A percentile compares a stretch with the other conserved stretches of the same genome.
phyloP scores from a whole-genome alignment of 1,284 basidiomycete species.

The Agroathelia rolfsii region DNA sequence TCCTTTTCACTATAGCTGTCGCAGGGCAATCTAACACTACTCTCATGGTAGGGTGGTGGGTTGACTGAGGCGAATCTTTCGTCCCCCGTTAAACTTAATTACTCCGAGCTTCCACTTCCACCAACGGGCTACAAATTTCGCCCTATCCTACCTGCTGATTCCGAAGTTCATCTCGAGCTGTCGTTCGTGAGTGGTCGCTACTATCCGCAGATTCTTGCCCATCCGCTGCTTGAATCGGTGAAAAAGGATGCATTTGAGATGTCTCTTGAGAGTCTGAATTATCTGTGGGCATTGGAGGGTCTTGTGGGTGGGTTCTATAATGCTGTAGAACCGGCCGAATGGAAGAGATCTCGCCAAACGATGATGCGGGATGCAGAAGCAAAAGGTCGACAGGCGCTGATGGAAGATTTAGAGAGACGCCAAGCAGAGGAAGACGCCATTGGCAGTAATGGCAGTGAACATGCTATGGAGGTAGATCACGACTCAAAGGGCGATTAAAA shows the following conservation, averaged over 20 bases:
- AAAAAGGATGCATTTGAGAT: slow-evolving; percentile 29
- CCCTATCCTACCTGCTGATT: slow-evolving; percentile 49
- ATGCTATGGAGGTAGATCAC: slow-evolving; percentile 29
- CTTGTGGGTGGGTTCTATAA: slow-evolving; percentile 53
- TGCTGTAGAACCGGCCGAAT: slow-evolving; percentile 49
- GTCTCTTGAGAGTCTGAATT: slow-evolving; percentile 24
- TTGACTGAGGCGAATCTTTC: slow-evolving; percentile 28
- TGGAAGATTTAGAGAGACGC: slow-evolving; percentile 26
- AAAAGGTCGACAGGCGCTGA: slow-evolving; percentile 32
- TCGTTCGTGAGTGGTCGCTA: slow-evolving; percentile 64
- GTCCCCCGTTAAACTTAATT: too few species aligned
- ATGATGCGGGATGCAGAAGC: slow-evolving; percentile 53
- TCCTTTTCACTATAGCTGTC: too few species aligned
- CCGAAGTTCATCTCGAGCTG: slow-evolving; percentile 57
- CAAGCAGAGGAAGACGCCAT: slow-evolving; percentile 23
- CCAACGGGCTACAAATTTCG: slow-evolving; percentile 60
- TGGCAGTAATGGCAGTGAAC: slow-evolving; percentile 19
- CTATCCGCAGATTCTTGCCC: slow-evolving; percentile 55
- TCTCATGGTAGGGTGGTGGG: too few species aligned
- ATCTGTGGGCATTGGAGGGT: slow-evolving; percentile 60
- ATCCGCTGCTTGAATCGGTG: slow-evolving; percentile 40
- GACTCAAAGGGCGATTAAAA: slow-evolving; percentile 10
- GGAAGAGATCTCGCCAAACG: slow-evolving; percentile 34
- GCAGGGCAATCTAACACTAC: too few species aligned
- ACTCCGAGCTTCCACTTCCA: slow-evolving; percentile 48